phyloP scores from a whole-genome alignment of 2,329 filamentous ascomycete species.

The Calonectria montana region DNA sequence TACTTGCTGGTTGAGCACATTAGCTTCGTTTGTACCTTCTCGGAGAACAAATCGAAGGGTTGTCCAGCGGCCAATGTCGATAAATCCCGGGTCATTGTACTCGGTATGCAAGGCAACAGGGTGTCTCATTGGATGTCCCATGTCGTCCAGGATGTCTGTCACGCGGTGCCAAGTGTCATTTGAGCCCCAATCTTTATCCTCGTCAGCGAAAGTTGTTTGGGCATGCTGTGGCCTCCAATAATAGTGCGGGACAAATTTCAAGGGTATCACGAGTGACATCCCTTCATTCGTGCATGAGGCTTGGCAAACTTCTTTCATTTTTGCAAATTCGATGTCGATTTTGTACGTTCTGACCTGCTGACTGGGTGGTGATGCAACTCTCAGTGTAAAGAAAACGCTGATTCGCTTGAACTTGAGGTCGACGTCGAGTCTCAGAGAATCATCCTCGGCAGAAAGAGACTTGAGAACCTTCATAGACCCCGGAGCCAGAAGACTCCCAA shows the following conservation, averaged over 20 bases:
- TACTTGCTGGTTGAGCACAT: slow-evolving; percentile 56
- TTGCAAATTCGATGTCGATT: slow-evolving; percentile 56
- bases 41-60: slow-evolving; percentile 62
- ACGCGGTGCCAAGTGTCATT: slow-evolving; percentile 62
- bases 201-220: slow-evolving; percentile 46
- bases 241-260: slow-evolving; percentile 62
- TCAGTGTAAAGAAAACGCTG: slow-evolving; percentile 45
- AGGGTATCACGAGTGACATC: slow-evolving; percentile 58
- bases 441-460: slow-evolving; percentile 28
- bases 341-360: slow-evolving; percentile 49
- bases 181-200: slow-evolving; percentile 51
- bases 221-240: slow-evolving; percentile 53
- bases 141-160: slow-evolving; percentile 56
- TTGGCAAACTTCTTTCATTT: slow-evolving; percentile 58
- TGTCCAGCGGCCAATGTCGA: slow-evolving; percentile 69
- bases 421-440: slow-evolving; percentile 43
- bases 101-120: slow-evolving; percentile 54
- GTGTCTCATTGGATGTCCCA: slow-evolving; percentile 44
- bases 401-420: slow-evolving; percentile 45
- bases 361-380: slow-evolving; percentile 21
- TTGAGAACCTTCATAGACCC: slow-evolving; percentile 70
- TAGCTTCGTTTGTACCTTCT: slow-evolving; percentile 34
- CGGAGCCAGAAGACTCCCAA: slow-evolving; percentile 69
- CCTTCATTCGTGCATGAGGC: slow-evolving; percentile 36
- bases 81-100: slow-evolving; percentile 47